Evolutionary conservation across 139 green algal genomes (phyloP).

Genomic region (Volvox reticuliferus): DNA sequence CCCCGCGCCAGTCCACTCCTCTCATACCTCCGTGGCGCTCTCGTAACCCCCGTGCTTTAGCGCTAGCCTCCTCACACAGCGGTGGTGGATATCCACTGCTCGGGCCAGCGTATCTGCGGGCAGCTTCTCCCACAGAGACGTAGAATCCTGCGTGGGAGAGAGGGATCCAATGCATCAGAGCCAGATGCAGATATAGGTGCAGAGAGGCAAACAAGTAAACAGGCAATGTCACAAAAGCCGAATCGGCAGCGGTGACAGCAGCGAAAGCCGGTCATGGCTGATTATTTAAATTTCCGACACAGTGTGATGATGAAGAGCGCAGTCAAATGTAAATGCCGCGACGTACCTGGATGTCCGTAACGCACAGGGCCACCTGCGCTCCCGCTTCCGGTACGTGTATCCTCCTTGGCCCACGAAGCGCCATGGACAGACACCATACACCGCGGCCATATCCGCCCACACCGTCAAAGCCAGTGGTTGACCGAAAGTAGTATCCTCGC

Average conservation of each 20-base stretch:
- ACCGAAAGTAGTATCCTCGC: too few species aligned
- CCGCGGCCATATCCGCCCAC: background rate
- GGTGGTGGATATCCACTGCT: slow-evolving; percentile 55
- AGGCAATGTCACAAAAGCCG: too few species aligned
- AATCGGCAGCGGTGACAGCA: too few species aligned
- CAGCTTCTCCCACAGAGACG: slow-evolving; percentile 47
- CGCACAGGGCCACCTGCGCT: background rate
- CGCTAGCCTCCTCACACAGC: slow-evolving; percentile 44
- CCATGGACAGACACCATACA: background rate
- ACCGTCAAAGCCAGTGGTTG: background rate
- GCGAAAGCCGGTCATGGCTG: too few species aligned
- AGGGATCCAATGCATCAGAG: background rate
- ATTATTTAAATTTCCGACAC: too few species aligned
- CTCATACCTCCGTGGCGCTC: slow-evolving; percentile 54
- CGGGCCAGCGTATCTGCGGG: slow-evolving; percentile 32
- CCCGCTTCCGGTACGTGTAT: slow-evolving; percentile 4
- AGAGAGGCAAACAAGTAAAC: background rate
- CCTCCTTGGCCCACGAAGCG: background rate
- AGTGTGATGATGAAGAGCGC: too few species aligned
- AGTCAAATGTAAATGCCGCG: background rate
- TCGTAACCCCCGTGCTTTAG: slow-evolving; percentile 56
- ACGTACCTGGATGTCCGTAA: slow-evolving; percentile 17
- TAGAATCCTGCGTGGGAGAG: slow-evolving; percentile 40
- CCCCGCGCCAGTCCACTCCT: background rate
- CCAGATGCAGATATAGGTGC: background rate